Evolutionary conservation across 1,284 basidiomycete genomes (phyloP).

Genomic region (Cryptococcus deneoformans): DNA sequence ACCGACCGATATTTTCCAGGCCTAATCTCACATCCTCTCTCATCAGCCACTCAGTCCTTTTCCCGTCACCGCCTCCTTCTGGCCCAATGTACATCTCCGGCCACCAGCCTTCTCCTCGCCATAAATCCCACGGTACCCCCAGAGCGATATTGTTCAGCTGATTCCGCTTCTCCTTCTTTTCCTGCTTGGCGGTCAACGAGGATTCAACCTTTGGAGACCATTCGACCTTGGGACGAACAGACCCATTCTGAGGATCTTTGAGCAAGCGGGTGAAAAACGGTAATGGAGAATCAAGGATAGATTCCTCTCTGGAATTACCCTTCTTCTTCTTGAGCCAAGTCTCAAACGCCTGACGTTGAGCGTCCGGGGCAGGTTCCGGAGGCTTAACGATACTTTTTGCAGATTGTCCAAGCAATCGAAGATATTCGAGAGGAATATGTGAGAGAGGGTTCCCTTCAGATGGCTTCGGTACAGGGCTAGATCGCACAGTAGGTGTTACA

Average conservation of each 20-base stretch:
- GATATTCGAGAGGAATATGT: neutral
- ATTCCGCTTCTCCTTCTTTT: slow-evolving; percentile 6
- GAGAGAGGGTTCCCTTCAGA: neutral
- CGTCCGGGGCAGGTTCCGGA: neutral
- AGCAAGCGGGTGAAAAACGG: slow-evolving; percentile 29
- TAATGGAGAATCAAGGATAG: neutral
- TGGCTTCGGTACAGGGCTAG: neutral
- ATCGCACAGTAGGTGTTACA: slow-evolving; percentile 4
- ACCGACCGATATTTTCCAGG: slow-evolving; percentile 29
- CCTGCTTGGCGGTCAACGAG: neutral
- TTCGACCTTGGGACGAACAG: slow-evolving; percentile 4
- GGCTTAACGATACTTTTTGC: neutral
- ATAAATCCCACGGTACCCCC: slow-evolving; percentile 33
- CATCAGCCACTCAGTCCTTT: slow-evolving; percentile 25
- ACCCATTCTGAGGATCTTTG: slow-evolving; percentile 4
- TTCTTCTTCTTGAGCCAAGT: neutral
- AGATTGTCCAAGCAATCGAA: neutral
- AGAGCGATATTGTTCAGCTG: slow-evolving; percentile 6
- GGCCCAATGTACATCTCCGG: slow-evolving; percentile 32
- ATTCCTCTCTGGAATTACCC: neutral
- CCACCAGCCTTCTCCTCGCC: slow-evolving; percentile 48
- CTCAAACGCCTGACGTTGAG: neutral
- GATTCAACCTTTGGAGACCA: slow-evolving; percentile 5
- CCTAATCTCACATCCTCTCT: slow-evolving; percentile 34
- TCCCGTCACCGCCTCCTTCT: slow-evolving; percentile 4